phyloP scores from a whole-genome alignment of 202 grass and related monocot genomes.

The Zizania palustris region DNA sequence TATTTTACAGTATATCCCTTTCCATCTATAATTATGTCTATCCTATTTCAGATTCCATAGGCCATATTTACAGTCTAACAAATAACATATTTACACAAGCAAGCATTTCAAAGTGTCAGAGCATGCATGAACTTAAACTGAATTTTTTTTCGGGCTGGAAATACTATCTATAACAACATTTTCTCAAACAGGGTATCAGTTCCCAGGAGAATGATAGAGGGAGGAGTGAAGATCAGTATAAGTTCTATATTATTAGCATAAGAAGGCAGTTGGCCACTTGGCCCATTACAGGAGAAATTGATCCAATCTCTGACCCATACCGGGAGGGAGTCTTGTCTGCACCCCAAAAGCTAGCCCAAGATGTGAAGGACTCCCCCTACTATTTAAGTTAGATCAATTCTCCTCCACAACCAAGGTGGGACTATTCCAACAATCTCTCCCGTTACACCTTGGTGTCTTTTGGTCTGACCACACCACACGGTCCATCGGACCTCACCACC shows the following conservation, averaged over 20 bases:
- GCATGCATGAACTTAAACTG: not conserved
- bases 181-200: not conserved
- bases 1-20: not conserved
- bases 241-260: not conserved
- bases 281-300: too few relatives aligned
- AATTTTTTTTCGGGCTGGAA: not conserved
- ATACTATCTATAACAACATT: not conserved
- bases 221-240: not conserved
- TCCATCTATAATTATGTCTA: not conserved
- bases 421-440: too few relatives aligned
- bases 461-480: too few relatives aligned
- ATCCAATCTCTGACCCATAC: too few relatives aligned
- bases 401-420: too few relatives aligned
- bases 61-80: not conserved
- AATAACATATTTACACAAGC: conserved; percentile 3
- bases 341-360: too few relatives aligned
- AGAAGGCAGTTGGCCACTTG: too few relatives aligned
- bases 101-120: not conserved
- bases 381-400: too few relatives aligned
- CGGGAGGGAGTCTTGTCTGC: too few relatives aligned
- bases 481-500: too few relatives aligned
- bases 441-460: too few relatives aligned
- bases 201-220: not conserved
- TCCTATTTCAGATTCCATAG: not conserved
- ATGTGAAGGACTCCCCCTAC: too few relatives aligned